Conservation (phyloP, 768 basidiomycete genomes). For the Boletus rex-veris region DNA sequence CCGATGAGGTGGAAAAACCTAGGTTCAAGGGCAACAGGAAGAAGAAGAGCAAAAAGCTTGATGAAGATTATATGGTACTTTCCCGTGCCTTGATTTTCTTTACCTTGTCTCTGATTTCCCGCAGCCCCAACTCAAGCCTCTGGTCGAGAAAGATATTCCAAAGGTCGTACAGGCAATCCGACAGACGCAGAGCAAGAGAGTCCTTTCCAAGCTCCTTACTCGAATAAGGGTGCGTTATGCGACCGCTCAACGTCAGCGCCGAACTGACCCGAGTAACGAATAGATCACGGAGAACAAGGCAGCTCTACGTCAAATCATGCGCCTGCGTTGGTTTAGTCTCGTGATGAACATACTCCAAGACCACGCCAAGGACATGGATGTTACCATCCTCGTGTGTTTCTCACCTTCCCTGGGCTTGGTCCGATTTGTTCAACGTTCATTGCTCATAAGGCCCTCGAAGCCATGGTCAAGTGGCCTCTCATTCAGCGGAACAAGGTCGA, state of each 20-base stretch:
- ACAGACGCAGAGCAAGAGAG: conserved; percentile 79
- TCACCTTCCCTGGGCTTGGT: neutral
- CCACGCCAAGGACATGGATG: conserved; percentile 62
- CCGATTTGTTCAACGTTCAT: neutral
- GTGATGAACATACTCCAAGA: conserved; percentile 90
- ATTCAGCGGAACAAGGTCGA: conserved; percentile 89
- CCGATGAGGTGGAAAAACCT: conserved; percentile 80
- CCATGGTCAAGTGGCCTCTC: conserved; percentile 76
- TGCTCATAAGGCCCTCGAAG: conserved; percentile 53
- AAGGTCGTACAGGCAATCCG: conserved; percentile 90
- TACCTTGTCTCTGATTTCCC: conserved; percentile 1
- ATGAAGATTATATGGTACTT: conserved; percentile 86
- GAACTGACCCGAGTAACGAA: neutral
- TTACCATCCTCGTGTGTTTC: conserved; percentile 61
- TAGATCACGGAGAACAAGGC: conserved; percentile 84
- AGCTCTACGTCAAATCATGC: conserved; percentile 80
- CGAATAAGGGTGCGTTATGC: conserved; percentile 67
- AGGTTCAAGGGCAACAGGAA: conserved; percentile 85
- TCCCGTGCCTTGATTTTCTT: neutral
- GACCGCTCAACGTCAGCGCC: neutral
- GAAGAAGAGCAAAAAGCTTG: conserved; percentile 89
- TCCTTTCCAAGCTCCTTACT: conserved; percentile 77
- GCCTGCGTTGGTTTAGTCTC: conserved; percentile 86
- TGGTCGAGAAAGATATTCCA: conserved; percentile 77
- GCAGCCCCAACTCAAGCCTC: conserved; percentile 74